Evolutionary conservation across 495 filamentous ascomycete species (phyloP).

Genomic region (Astrothelium macrocarpum): DNA sequence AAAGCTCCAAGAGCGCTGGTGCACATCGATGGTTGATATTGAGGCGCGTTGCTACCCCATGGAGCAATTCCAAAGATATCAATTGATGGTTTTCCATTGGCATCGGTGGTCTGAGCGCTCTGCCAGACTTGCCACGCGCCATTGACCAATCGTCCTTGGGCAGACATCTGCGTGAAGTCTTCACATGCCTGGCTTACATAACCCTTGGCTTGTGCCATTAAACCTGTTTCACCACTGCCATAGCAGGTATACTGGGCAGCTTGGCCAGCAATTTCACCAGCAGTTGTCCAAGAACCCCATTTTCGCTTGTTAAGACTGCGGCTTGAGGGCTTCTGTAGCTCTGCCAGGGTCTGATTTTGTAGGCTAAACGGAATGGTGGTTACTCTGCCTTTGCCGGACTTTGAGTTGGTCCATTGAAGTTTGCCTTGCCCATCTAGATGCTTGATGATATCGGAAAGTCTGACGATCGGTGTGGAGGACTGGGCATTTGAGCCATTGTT

Average conservation of each 20-base stretch:
- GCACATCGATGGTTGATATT: neutral
- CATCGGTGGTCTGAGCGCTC: neutral
- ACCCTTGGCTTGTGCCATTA: neutral
- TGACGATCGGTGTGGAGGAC: neutral
- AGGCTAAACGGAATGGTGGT: neutral
- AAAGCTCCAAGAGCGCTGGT: neutral
- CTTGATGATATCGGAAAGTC: neutral
- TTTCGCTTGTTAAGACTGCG: neutral
- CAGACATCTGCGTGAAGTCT: neutral
- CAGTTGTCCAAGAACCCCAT: neutral
- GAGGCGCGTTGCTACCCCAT: neutral
- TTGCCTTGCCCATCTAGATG: neutral
- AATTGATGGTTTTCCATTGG: neutral
- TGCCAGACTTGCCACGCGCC: neutral
- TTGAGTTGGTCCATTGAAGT: neutral
- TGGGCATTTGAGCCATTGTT: too few species aligned
- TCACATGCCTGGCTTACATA: neutral
- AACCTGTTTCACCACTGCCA: neutral
- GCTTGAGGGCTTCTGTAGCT: neutral
- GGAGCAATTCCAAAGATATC: neutral
- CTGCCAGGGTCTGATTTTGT: neutral
- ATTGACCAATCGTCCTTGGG: neutral
- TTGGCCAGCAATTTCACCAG: neutral
- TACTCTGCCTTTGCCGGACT: neutral
- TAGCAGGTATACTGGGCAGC: neutral